Percentiles rank a stretch among this genome's conserved stretches.
phyloP scores from a whole-genome alignment of 768 basidiomycete species.

The Amanita molliuscula region DNA sequence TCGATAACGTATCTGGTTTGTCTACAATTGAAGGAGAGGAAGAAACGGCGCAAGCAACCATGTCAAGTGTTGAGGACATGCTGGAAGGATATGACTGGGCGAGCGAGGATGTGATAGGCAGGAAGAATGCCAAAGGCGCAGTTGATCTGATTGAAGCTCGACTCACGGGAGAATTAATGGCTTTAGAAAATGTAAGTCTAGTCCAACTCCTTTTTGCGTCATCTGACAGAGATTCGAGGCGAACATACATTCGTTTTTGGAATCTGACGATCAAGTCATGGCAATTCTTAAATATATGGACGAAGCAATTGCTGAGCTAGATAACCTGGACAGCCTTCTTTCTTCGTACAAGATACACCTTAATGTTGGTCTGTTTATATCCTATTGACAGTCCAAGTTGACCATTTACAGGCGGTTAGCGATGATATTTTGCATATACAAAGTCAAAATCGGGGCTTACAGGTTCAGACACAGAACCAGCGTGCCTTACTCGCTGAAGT shows the following conservation, averaged over 20 bases:
- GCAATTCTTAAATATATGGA: constrained; percentile 84
- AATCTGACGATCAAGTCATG: constrained; percentile 86
- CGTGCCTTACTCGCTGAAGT: constrained; percentile 74
- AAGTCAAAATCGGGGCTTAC: constrained; percentile 90
- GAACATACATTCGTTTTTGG: constrained; percentile 94
- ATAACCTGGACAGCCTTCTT: constrained; percentile 81
- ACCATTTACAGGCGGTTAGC: constrained; percentile 59
- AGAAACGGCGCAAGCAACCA: constrained; percentile 69
- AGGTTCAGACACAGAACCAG: constrained; percentile 97
- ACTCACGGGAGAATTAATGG: constrained; percentile 81
- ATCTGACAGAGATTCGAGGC: constrained; percentile 41
- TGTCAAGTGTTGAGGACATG: constrained; percentile 96
- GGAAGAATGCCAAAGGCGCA: constrained; percentile 56
- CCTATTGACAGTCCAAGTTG: background rate
- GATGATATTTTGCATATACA: constrained; percentile 97
- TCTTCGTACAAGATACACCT: constrained; percentile 95
- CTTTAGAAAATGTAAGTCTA: constrained; percentile 73
- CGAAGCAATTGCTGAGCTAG: constrained; percentile 79
- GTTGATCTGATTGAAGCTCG: constrained; percentile 90
- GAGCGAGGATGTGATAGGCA: constrained; percentile 61
- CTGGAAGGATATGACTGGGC: constrained; percentile 98
- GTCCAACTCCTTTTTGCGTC: background rate
- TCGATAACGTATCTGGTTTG: constrained; percentile 27
- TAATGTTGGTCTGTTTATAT: constrained; percentile 47
- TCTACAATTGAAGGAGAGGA: constrained; percentile 52